These are phyloP conservation scores for Suillus cothurnatus DNA, from an alignment of 768 basidiomycete species.

Conservation along the genomic window DNA sequence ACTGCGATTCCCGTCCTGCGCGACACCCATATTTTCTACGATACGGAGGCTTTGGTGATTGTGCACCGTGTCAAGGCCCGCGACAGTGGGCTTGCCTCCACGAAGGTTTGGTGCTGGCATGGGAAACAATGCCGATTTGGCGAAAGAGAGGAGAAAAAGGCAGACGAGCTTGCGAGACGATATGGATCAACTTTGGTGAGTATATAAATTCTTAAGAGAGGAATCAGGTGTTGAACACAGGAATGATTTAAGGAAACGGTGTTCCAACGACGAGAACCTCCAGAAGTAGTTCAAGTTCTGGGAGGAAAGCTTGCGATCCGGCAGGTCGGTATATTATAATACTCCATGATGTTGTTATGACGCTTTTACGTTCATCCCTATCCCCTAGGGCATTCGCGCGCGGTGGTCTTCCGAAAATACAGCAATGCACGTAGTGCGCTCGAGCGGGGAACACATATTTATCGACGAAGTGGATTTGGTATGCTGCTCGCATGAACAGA, in stretches of 20 bases:
- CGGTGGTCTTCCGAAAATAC: constrained; percentile 84
- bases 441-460: constrained; percentile 47
- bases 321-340: constrained; percentile 48
- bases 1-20: constrained; percentile 47
- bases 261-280: constrained; percentile 64
- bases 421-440: constrained; percentile 76
- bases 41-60: constrained; percentile 68
- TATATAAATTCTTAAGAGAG: not conserved
- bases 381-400: constrained; percentile 59
- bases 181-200: constrained; percentile 70
- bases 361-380: constrained; percentile 7
- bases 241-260: constrained; percentile 36
- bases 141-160: constrained; percentile 65
- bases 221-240: not conserved
- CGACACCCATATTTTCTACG: constrained; percentile 65
- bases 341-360: constrained; percentile 10
- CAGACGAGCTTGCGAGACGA: constrained; percentile 69
- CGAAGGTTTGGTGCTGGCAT: constrained; percentile 77
- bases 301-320: constrained; percentile 75
- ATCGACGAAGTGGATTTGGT: constrained; percentile 80
- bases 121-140: constrained; percentile 56
- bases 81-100: constrained; percentile 65
- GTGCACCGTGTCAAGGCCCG: constrained; percentile 70
- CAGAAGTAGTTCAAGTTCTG: constrained; percentile 60
- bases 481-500: constrained; percentile 14